These are phyloP conservation scores for Vaccinium myrtillus DNA, from an alignment of 148 eudicot genomes.

Conservation along the genomic window DNA sequence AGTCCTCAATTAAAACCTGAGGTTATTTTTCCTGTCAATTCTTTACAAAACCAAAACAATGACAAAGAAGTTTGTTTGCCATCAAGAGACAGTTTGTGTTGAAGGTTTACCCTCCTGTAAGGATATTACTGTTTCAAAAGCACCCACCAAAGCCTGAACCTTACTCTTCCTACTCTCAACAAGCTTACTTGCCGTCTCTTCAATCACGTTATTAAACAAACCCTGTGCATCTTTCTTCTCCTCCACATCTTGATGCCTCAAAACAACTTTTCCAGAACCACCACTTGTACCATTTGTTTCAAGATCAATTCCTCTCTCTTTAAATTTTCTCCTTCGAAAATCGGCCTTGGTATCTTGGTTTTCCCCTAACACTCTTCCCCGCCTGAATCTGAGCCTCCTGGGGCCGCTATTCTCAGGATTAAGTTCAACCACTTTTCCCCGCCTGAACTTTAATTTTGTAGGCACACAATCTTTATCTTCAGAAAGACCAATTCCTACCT, in stretches of 20 bases:
- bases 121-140: slow-evolving; percentile 88
- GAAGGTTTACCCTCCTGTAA: slow-evolving; percentile 63
- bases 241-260: slow-evolving; percentile 81
- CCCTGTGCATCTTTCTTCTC: slow-evolving; percentile 62
- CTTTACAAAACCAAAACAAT: slow-evolving; percentile 17
- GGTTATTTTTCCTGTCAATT: slow-evolving; percentile 20
- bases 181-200: slow-evolving; percentile 91
- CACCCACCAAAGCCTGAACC: slow-evolving; percentile 95
- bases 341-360: slow-evolving; percentile 29
- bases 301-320: slow-evolving; percentile 24
- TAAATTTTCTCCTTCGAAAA: slow-evolving; percentile 33
- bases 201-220: slow-evolving; percentile 75
- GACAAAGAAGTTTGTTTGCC: background rate
- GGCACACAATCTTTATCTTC: slow-evolving; percentile 29
- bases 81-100: slow-evolving; percentile 20
- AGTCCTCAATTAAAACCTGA: slow-evolving; percentile 1
- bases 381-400: slow-evolving; percentile 47
- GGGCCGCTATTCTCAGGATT: slow-evolving; percentile 38
- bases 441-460: slow-evolving; percentile 59
- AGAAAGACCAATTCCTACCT: slow-evolving; percentile 19
- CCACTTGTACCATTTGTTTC: slow-evolving; percentile 20
- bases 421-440: slow-evolving; percentile 61
- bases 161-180: slow-evolving; percentile 77
- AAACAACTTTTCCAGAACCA: slow-evolving; percentile 45
- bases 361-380: slow-evolving; percentile 32